A percentile compares a stretch with the other conserved stretches of the same genome.
These are phyloP conservation scores for Echites panduratus DNA, from an alignment of 257 asterid species.

Conservation along the genomic window DNA sequence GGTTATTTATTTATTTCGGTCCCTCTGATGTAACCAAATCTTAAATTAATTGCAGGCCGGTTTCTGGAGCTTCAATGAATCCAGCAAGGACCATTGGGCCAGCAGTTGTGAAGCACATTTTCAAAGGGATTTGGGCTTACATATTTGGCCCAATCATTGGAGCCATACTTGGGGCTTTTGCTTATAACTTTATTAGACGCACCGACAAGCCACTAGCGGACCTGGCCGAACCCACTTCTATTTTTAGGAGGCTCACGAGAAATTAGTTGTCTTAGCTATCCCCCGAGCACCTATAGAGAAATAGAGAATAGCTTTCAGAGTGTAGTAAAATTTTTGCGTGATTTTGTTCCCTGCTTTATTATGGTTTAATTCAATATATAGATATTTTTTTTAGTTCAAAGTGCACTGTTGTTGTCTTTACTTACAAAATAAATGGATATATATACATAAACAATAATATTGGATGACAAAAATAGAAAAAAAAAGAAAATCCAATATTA, in stretches of 20 bases:
- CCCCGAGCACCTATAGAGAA: too few species aligned
- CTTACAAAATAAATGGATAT: too few species aligned
- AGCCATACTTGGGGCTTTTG: constrained; percentile 45
- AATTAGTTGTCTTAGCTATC: too few species aligned
- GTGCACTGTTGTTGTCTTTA: too few species aligned
- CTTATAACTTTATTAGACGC: constrained; percentile 45
- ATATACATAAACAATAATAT: too few species aligned
- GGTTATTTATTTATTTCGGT: neutral
- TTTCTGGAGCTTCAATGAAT: constrained; percentile 91
- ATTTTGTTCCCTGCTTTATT: too few species aligned
- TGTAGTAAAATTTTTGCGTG: too few species aligned
- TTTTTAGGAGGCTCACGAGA: neutral
- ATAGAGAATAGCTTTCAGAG: neutral
- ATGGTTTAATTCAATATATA: too few species aligned
- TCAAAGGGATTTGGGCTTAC: constrained; percentile 56
- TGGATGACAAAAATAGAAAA: too few species aligned
- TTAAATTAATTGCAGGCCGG: constrained; percentile 38
- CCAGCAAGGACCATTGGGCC: constrained; percentile 92
- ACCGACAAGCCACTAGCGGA: constrained; percentile 47
- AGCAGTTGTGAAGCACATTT: constrained; percentile 47
- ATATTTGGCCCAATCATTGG: constrained; percentile 61
- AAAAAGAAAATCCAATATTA: too few species aligned
- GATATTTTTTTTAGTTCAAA: too few species aligned
- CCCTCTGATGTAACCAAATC: neutral
- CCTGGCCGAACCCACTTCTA: constrained; percentile 22